Base-by-base conservation (phyloP, 306 rosid species). In the Fragaria iinumae region DNA sequence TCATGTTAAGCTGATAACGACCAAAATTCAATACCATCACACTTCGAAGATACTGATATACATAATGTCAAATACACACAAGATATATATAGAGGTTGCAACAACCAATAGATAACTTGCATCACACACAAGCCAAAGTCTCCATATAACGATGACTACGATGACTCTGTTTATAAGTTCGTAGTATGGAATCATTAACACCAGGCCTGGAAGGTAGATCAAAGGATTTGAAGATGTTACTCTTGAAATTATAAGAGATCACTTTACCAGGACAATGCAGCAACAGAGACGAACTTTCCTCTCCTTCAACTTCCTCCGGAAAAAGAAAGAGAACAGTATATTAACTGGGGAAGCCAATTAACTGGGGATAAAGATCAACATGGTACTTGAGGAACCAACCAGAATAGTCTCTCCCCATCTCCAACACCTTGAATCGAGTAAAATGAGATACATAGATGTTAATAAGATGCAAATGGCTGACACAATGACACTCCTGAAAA, bases 361-460 rank as follows among this genome's bases (percentile, higher is more conserved):
- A 4, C 3, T 12, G 11, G 21, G 52, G 53, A 45, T 45, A 17
- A 48, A 80, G 45, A 60, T 60, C 67, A 36, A 69, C 76, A 36
- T 29, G 79, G 76, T 66, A 75, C 76, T 69, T 57, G 12, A 69
- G 72, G 59, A 59, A 80, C 84, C 84, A 75, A 6, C 72, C 44
- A n/a, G 80, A 62, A 32, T 70, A 63, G 27, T 76, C 72, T 5
- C 36, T 52, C 49, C 43, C 63, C 80, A 81, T 75, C 67, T 75
- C 84, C 20, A 14, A 69, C 13, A 55, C 75, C 32, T 65, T 43
- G 25, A 71, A 70, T 16, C 25, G 36, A 20, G 65, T 7, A 8
- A 11, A 32, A 4, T 14, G 18, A 20, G 70, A 13, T 25, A 16
- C 10, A 8, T 53, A 20, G 25, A 7, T 21, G 0, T 67, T 50